Conservation (phyloP, 2,329 filamentous ascomycete genomes). For the Colletotrichum endophyticum region DNA sequence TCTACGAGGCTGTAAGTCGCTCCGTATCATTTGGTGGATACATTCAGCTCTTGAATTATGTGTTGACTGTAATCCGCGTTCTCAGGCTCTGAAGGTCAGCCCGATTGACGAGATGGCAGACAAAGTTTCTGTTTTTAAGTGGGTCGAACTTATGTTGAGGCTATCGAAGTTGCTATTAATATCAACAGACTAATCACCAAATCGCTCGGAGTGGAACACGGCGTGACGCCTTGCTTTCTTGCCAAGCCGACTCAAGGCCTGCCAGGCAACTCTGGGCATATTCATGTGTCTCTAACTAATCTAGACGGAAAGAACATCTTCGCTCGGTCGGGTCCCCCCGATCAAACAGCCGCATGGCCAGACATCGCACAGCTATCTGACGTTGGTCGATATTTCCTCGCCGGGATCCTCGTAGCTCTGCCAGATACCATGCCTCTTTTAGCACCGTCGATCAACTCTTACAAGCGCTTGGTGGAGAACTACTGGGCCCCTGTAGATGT, state of each 20-base stretch:
- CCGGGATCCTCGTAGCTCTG: conserved; percentile 52
- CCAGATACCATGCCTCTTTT: conserved; percentile 79
- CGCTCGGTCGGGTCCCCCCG: not conserved
- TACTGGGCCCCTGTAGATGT: conserved; percentile 71
- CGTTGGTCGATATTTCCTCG: not conserved
- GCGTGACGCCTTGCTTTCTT: not conserved
- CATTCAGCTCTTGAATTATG: not conserved
- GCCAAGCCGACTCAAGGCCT: not conserved
- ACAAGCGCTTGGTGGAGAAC: conserved; percentile 79
- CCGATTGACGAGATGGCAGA: not conserved
- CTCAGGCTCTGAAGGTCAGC: not conserved
- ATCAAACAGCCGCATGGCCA: not conserved
- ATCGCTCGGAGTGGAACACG: not conserved
- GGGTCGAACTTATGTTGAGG: not conserved
- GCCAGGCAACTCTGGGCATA: not conserved
- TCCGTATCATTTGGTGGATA: rapidly evolving
- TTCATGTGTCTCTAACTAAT: not conserved
- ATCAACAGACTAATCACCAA: not conserved
- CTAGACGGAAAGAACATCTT: not conserved
- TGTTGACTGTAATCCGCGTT: too few species aligned
- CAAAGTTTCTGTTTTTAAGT: not conserved
- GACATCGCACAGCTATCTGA: not conserved
- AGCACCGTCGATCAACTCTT: conserved; percentile 77
- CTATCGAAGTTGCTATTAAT: not conserved
- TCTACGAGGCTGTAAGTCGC: not conserved